A percentile compares a stretch with the other conserved stretches of the same genome.
These are phyloP conservation scores for Metarhizium robertsii DNA, from an alignment of 2,329 filamentous ascomycete species.

Conservation along the genomic window DNA sequence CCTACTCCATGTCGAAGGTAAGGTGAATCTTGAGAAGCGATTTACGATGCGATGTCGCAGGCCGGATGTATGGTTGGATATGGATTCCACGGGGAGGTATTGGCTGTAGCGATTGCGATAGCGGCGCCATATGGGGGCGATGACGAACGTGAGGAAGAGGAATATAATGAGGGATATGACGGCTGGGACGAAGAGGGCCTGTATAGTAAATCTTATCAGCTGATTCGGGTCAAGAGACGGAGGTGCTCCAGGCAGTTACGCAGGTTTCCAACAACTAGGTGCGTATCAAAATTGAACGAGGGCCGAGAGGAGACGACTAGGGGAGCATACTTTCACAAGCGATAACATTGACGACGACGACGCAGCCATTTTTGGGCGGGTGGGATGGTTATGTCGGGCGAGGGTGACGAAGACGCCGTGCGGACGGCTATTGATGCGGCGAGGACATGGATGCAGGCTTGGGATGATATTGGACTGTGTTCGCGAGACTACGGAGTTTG, in stretches of 20 bases:
- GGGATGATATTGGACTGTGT: neutral
- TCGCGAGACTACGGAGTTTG: neutral
- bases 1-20: slow-evolving; percentile 40
- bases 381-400: neutral
- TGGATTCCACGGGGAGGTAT: slow-evolving; percentile 60
- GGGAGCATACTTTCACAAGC: slow-evolving; percentile 24
- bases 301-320: neutral
- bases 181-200: slow-evolving; percentile 65
- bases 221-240: neutral
- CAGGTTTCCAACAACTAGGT: neutral
- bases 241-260: neutral
- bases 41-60: slow-evolving; percentile 39
- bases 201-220: slow-evolving; percentile 9
- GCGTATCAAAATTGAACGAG: slow-evolving; percentile 1
- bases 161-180: slow-evolving; percentile 62
- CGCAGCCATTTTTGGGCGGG: neutral
- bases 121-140: slow-evolving; percentile 59
- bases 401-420: neutral
- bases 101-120: slow-evolving; percentile 64
- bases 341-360: slow-evolving; percentile 12
- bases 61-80: slow-evolving; percentile 47
- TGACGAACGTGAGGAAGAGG: slow-evolving; percentile 52
- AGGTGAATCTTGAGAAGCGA: slow-evolving; percentile 17
- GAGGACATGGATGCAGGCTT: neutral
- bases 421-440: neutral